A percentile compares a stretch with the other conserved stretches of the same genome.
These are phyloP conservation scores for Ammopiptanthus mongolicus DNA, from an alignment of 306 rosid species.

Conservation along the genomic window DNA sequence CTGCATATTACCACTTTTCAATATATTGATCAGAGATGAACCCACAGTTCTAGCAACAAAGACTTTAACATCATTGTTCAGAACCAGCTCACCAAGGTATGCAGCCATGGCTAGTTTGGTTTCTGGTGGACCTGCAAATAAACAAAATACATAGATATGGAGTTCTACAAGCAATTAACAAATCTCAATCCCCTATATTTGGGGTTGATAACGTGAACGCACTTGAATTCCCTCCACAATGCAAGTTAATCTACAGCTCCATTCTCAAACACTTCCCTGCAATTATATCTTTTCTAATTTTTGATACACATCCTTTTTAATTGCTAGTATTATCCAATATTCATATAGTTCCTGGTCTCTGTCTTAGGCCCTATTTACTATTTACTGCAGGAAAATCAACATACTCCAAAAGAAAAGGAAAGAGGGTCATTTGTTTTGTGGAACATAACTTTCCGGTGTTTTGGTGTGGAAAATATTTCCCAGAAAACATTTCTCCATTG, in stretches of 20 bases:
- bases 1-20: constrained; percentile 72
- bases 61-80: constrained; percentile 82
- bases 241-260: neutral
- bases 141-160: constrained; percentile 10
- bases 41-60: constrained; percentile 79
- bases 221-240: neutral
- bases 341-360: neutral
- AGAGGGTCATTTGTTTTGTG: neutral
- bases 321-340: neutral
- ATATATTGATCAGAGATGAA: constrained; percentile 71
- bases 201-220: neutral
- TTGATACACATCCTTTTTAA: neutral
- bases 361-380: neutral
- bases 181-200: constrained; percentile 6
- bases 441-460: neutral
- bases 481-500: neutral
- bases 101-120: constrained; percentile 82
- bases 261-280: constrained; percentile 3
- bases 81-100: constrained; percentile 84
- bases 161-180: constrained; percentile 8
- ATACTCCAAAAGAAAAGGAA: neutral
- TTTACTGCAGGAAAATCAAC: neutral
- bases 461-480: neutral
- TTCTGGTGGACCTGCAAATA: constrained; percentile 84
- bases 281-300: neutral